Percentiles rank a stretch among this genome's conserved stretches.
These are phyloP conservation scores for Penicillium silybi DNA, from an alignment of 495 filamentous ascomycete species.

Conservation along the genomic window DNA sequence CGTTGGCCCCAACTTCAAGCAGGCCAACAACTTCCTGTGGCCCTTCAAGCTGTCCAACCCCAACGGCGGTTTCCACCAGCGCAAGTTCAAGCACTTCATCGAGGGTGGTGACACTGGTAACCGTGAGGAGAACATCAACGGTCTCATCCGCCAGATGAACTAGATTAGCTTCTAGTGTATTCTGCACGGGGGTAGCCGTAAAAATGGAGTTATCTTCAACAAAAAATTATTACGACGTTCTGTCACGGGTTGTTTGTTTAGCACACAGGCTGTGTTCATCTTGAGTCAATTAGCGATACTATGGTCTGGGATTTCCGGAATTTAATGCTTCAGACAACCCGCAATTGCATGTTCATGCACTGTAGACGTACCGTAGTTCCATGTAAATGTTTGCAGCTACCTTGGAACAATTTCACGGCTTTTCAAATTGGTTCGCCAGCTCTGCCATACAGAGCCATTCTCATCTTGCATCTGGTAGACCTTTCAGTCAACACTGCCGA, in stretches of 20 bases:
- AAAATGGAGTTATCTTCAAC: conserved; percentile 9
- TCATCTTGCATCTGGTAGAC: no score
- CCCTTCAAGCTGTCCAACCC: conserved; percentile 99
- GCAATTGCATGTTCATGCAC: conserved; percentile 19
- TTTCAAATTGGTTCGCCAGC: no score
- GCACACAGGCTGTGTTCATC: conserved; percentile 24
- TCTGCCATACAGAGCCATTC: no score
- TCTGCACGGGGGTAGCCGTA: conserved; percentile 1
- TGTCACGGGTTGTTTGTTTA: conserved; percentile 34
- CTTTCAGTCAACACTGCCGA: no score
- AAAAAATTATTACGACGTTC: conserved; percentile 22
- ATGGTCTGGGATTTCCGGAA: conserved; percentile 40
- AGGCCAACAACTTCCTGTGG: conserved; percentile 99
- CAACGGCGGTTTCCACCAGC: conserved; percentile 86
- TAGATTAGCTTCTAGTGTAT: conserved; percentile 45
- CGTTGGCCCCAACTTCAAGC: conserved; percentile 99
- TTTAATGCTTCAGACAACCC: conserved; percentile 40
- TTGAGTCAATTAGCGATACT: conserved; percentile 38
- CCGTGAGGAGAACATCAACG: conserved; percentile 98
- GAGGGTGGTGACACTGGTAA: conserved; percentile 98
- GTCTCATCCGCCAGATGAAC: conserved; percentile 97
- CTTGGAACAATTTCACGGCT: no score
- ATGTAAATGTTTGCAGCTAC: neutral
- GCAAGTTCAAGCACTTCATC: conserved; percentile 99
- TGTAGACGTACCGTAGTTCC: neutral